phyloP scores from a whole-genome alignment of 2,329 filamentous ascomycete genomes.

The Paecilomyces variotii region DNA sequence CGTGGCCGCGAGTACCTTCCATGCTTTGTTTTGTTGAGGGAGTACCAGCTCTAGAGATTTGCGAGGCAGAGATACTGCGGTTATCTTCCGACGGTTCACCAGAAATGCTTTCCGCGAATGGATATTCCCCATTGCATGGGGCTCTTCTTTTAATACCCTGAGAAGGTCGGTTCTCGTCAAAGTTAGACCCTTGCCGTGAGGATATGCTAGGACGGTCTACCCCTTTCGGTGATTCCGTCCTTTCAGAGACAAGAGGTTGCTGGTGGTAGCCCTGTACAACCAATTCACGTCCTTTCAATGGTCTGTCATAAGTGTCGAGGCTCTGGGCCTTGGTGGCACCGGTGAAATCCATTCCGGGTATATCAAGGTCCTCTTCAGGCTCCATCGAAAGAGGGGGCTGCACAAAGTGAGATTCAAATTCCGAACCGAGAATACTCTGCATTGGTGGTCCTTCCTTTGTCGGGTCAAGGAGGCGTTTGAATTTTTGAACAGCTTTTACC shows the following conservation, averaged over 20 bases:
- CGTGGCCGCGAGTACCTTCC: conserved; percentile 50
- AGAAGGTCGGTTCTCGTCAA: conserved; percentile 6
- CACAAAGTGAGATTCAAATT: conserved; percentile 46
- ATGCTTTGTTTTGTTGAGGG: conserved; percentile 28
- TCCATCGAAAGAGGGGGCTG: conserved; percentile 50
- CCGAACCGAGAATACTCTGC: conserved; percentile 52
- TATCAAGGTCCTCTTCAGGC: conserved; percentile 17
- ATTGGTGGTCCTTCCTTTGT: conserved; percentile 44
- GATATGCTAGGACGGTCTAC: conserved; percentile 10
- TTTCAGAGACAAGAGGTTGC: conserved; percentile 6
- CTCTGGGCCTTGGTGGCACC: conserved; percentile 13
- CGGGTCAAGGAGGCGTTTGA: conserved; percentile 64
- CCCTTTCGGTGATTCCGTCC: conserved; percentile 4
- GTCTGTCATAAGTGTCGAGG: conserved; percentile 44
- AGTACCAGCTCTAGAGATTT: conserved; percentile 21
- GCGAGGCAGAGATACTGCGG: conserved; percentile 10
- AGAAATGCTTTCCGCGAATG: background rate
- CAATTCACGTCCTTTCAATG: conserved; percentile 41
- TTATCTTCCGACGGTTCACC: conserved; percentile 3
- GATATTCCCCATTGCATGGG: background rate
- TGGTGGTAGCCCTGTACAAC: conserved; percentile 48
- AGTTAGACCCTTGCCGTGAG: conserved; percentile 8
- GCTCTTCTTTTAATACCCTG: background rate
- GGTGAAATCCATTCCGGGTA: conserved; percentile 10
- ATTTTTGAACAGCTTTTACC: conserved; percentile 86